Conservation (phyloP, 352 stramenopile species). For the Phytopythium litorale region DNA sequence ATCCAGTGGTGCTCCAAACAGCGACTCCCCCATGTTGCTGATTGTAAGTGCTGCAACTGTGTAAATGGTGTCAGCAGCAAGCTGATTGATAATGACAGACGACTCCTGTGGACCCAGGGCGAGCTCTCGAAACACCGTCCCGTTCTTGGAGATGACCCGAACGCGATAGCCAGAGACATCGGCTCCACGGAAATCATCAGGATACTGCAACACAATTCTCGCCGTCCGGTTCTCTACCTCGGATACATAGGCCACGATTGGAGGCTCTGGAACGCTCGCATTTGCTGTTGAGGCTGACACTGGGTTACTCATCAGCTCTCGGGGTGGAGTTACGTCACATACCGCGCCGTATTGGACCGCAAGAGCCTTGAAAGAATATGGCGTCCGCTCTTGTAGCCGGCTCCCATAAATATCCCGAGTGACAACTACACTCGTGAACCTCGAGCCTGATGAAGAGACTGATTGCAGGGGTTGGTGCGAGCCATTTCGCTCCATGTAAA, state of each 20-base stretch:
- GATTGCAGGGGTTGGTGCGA: neutral
- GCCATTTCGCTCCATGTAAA: constrained; percentile 17
- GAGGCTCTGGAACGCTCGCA: constrained; percentile 24
- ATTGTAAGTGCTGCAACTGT: neutral
- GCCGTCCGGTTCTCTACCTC: constrained; percentile 15
- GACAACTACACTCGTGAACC: constrained; percentile 9
- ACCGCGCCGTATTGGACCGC: constrained; percentile 32
- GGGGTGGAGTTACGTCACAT: constrained; percentile 28
- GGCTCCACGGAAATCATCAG: constrained; percentile 30
- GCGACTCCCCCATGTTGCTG: neutral
- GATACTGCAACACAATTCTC: constrained; percentile 13
- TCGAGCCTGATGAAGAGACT: neutral
- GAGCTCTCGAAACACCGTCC: neutral
- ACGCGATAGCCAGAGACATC: neutral
- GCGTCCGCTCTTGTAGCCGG: constrained; percentile 17
- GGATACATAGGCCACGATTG: constrained; percentile 14
- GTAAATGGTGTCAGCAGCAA: neutral
- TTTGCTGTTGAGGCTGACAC: constrained; percentile 19
- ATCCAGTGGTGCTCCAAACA: neutral
- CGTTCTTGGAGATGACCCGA: neutral
- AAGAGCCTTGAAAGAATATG: constrained; percentile 41
- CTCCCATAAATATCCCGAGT: constrained; percentile 12
- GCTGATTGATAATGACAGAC: neutral
- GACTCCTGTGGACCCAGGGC: neutral
- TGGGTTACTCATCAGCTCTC: constrained; percentile 25